Percentiles rank a stretch among this genome's conserved stretches.
phyloP scores from a whole-genome alignment of 352 stramenopile genomes.

The Aphanomyces astaci region DNA sequence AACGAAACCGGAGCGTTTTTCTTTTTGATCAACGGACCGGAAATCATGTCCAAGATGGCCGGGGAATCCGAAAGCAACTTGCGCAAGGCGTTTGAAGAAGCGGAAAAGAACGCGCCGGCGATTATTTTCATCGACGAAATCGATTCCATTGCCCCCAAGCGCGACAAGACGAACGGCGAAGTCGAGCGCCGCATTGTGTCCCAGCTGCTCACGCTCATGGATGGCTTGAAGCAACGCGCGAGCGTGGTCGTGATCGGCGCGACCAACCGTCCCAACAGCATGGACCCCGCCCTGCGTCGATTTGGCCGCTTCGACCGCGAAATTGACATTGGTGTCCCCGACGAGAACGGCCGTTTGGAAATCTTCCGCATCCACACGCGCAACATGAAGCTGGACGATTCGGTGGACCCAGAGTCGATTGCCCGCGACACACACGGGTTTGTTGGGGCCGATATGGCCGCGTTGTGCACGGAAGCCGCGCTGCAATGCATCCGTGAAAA shows the following conservation, averaged over 20 bases:
- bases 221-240: slow-evolving; percentile 89
- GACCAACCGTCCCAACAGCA: slow-evolving; percentile 99
- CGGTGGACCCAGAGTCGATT: slow-evolving; percentile 97
- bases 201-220: slow-evolving; percentile 99
- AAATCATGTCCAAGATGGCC: slow-evolving; percentile 99
- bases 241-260: slow-evolving; percentile 98
- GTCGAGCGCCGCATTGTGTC: slow-evolving; percentile 98
- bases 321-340: slow-evolving; percentile 99
- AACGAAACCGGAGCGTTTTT: slow-evolving; percentile 99
- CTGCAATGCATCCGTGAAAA: slow-evolving; percentile 99
- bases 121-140: slow-evolving; percentile 99
- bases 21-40: slow-evolving; percentile 99
- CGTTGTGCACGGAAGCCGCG: slow-evolving; percentile 96
- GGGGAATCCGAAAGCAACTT: slow-evolving; percentile 90
- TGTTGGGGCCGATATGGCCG: slow-evolving; percentile 98
- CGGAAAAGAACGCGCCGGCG: slow-evolving; percentile 98
- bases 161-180: slow-evolving; percentile 99
- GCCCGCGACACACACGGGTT: slow-evolving; percentile 98
- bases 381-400: slow-evolving; percentile 99
- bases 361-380: slow-evolving; percentile 99
- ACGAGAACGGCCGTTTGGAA: slow-evolving; percentile 97
- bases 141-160: slow-evolving; percentile 96
- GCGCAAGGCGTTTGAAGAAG: slow-evolving; percentile 97
- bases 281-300: slow-evolving; percentile 96
- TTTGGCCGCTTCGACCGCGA: slow-evolving; percentile 99